Evolutionary conservation across 139 green algal genomes (phyloP), one percentile per base, ranked within the genome.

Genomic region (Desmodesmus armatus): DNA sequence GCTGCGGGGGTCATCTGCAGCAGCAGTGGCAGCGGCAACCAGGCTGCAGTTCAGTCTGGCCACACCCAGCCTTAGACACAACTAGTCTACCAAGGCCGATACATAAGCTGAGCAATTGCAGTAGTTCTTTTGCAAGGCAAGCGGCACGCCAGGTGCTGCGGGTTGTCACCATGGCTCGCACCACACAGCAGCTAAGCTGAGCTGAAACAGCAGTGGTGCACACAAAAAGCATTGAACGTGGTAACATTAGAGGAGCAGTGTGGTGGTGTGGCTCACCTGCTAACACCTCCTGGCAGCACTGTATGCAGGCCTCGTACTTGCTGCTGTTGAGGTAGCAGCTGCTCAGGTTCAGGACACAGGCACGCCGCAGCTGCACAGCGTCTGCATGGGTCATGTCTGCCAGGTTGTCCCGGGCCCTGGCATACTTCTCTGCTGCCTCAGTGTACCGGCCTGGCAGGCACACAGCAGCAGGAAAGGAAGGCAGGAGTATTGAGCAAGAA

Each of bases 281-380:
- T 27, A 94, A 43, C 19, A 94, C 90, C 44, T 79, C 47, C 41
- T 89, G 65, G 81, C 91, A 94, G 31, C 92, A 62, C 35, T 44
- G 79, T 11, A 91, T 23, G 73, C 90, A 93, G 41, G 88, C 65
- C 58, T 47, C 49, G 44, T 85, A 90, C 25, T 86, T 60, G 33
- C 90, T 85, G 3, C 93, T 69, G 74, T 93, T 92, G 13, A 94
- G 88, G 82, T 92, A 92, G 73, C 91, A 94, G 65, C 70, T 90
- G 85, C 77, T 83, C 3, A 93, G 85, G 85, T 94, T 94, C 40
- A 94, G 88, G 6, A 58, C 85, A 74, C 91, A 94, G 11, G 87
- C 88, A 15, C 77, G 82, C 23, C 31, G 41, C 70, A 94, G 77
- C 27, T 90, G 85, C 1, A 3, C 9, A 0, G 78, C 84, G 35